A percentile compares a stretch with the other conserved stretches of the same genome.
phyloP scores from a whole-genome alignment of 805 yeast genomes.

The Ogataea methanolica region DNA sequence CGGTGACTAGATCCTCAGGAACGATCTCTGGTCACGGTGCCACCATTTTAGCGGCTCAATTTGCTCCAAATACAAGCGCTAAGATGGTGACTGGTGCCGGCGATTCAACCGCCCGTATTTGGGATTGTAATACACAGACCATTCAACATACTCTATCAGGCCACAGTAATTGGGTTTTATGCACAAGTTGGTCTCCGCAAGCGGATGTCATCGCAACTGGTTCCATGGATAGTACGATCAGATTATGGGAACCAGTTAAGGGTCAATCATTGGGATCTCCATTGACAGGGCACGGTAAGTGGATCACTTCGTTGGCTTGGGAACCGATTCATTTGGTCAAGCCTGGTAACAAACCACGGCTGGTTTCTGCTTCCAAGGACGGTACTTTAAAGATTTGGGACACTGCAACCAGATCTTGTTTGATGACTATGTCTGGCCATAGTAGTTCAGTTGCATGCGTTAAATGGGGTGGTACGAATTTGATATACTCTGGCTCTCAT shows the following conservation, averaged over 20 bases:
- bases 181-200: slow-evolving; percentile 89
- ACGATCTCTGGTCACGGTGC: slow-evolving; percentile 96
- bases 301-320: slow-evolving; percentile 90
- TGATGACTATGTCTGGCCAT: slow-evolving; percentile 79
- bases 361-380: slow-evolving; percentile 89
- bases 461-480: slow-evolving; percentile 92
- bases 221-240: slow-evolving; percentile 84
- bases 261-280: slow-evolving; percentile 76
- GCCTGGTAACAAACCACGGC: slow-evolving; percentile 60
- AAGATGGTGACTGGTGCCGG: slow-evolving; percentile 95
- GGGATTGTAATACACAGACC: slow-evolving; percentile 96
- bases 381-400: slow-evolving; percentile 91
- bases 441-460: slow-evolving; percentile 87
- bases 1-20: slow-evolving; percentile 86
- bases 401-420: slow-evolving; percentile 58
- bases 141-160: slow-evolving; percentile 78
- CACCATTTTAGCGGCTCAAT: slow-evolving; percentile 85
- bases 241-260: slow-evolving; percentile 78
- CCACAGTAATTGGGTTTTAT: slow-evolving; percentile 89
- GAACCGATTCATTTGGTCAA: slow-evolving; percentile 83
- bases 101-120: slow-evolving; percentile 89
- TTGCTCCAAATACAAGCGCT: slow-evolving; percentile 85
- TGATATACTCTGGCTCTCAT: slow-evolving; percentile 85
- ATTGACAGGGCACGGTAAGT: slow-evolving; percentile 76
- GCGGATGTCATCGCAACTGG: slow-evolving; percentile 93